phyloP scores from a whole-genome alignment of 306 rosid genomes.

The Glycine soja region DNA sequence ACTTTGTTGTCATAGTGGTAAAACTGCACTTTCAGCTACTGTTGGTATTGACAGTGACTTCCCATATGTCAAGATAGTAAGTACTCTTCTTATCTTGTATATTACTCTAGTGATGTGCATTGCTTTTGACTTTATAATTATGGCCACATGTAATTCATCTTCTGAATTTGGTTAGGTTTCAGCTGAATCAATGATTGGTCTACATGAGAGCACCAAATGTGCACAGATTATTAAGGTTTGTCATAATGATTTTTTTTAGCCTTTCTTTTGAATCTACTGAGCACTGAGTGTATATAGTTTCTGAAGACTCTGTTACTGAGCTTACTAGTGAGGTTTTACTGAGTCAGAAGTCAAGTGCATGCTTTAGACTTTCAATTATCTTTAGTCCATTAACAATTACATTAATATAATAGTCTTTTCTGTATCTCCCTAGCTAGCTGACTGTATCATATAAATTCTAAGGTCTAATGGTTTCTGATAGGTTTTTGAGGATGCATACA shows the following conservation, averaged over 20 bases:
- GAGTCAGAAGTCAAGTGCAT: constrained; percentile 31
- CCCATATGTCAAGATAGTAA: constrained; percentile 97
- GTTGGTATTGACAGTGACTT: constrained; percentile 97
- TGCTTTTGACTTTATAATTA: constrained; percentile 33
- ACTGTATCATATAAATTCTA: constrained; percentile 40
- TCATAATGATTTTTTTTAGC: constrained; percentile 32
- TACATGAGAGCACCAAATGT: constrained; percentile 94
- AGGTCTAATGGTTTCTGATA: constrained; percentile 47
- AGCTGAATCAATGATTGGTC: constrained; percentile 94
- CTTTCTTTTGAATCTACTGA: constrained; percentile 29
- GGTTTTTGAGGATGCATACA: constrained; percentile 99
- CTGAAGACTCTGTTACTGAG: constrained; percentile 24
- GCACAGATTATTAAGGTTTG: constrained; percentile 94
- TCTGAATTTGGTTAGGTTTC: constrained; percentile 69
- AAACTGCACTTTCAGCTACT: constrained; percentile 93
- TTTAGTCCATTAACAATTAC: constrained; percentile 2
- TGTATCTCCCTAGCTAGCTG: constrained; percentile 6
- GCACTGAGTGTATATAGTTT: not conserved
- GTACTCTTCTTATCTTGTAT: constrained; percentile 48
- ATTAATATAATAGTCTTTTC: constrained; percentile 29
- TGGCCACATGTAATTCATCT: constrained; percentile 33
- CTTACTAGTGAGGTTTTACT: constrained; percentile 38
- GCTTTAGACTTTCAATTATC: constrained; percentile 37
- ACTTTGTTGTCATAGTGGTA: constrained; percentile 75
- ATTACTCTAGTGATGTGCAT: constrained; percentile 42